Evolutionary conservation across 371 early-diverging fungal species (phyloP), one percentile per base, ranked within the genome.

Genomic region (Mucor circinelloides): DNA sequence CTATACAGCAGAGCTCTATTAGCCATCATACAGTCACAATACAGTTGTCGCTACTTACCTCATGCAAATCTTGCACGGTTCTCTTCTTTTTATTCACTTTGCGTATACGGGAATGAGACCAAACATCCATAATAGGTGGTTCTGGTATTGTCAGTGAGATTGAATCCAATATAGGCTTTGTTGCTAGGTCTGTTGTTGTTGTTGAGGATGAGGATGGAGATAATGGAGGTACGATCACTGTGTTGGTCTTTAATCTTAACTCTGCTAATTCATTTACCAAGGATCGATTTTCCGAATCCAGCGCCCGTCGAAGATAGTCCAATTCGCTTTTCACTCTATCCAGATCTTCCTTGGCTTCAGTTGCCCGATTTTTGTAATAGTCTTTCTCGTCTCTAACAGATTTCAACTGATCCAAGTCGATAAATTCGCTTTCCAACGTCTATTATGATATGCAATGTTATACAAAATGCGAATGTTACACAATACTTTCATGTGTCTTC

Each of bases 321-420:
- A 79, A 57, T 60, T 80, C 81, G 17, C 63, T 66, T 31, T 83
- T 77, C 10, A 73, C 83, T 63, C 71, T 60, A 40, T 78, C 83
- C 6, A 83, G 54, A 58, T 79, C 79, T 46, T 76, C 68, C 67
- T 75, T 76, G 13, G 80, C 78, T 62, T 79, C 79, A 54, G 60
- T 73, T 17, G 80, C 83, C 63, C 70, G 68, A 21, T 68, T 54
- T 55, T 78, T 80, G 62, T 83, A 83, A 58, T 79, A 80, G 30
- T 80, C 76, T 42, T 83, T 83, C 70, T 83, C 83, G 34, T 74
- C 66, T 60, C 76, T 73, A n/a, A 76, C 74, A 2, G 72, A 71
- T 46, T 69, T 73, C 30, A 80, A 36, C 30, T 72, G 67, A 55
- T 76, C 30, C 17, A 13, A 21, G 19, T 60, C 68, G 50, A 67